Evolutionary conservation across 352 stramenopile genomes (phyloP).

Genomic region (Phytophthora citricola): DNA sequence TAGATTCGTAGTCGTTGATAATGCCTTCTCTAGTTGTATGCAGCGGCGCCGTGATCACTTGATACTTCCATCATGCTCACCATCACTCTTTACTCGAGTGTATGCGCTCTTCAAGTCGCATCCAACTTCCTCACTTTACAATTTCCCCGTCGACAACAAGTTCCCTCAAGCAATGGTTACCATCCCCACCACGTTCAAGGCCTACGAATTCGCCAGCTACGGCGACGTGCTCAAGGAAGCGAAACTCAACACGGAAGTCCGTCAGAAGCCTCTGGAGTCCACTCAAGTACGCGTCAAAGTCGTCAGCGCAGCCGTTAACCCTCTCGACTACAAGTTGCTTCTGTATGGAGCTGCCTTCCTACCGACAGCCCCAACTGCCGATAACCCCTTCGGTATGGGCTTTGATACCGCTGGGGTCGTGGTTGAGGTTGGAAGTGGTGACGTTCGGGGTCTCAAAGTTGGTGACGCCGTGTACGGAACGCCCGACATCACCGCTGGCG

Average conservation of each 20-base stretch:
- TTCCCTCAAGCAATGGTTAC: conserved; percentile 10
- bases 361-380: conserved; percentile 8
- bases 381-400: conserved; percentile 27
- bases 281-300: conserved; percentile 39
- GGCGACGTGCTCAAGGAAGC: conserved; percentile 21
- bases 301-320: conserved; percentile 30
- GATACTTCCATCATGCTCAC: not conserved
- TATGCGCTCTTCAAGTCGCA: conserved; percentile 1
- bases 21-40: not conserved
- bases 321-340: conserved; percentile 35
- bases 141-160: conserved; percentile 14
- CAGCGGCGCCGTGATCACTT: conserved; percentile 11
- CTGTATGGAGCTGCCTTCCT: conserved; percentile 14
- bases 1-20: conserved; percentile 8
- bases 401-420: conserved; percentile 33
- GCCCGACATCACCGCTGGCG: conserved; percentile 10
- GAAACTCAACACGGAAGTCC: conserved; percentile 18
- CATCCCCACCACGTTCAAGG: conserved; percentile 30
- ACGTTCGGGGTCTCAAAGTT: conserved; percentile 23
- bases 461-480: conserved; percentile 31
- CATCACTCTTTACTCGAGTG: conserved; percentile 13
- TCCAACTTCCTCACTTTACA: conserved; percentile 12
- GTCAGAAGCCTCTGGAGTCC: conserved; percentile 14
- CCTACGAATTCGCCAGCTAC: conserved; percentile 30
- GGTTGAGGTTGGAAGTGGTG: conserved; percentile 24